A percentile compares a stretch with the other conserved stretches of the same genome.
Conservation (phyloP, 306 rosid genomes). For the Abrus pulchellus region DNA sequence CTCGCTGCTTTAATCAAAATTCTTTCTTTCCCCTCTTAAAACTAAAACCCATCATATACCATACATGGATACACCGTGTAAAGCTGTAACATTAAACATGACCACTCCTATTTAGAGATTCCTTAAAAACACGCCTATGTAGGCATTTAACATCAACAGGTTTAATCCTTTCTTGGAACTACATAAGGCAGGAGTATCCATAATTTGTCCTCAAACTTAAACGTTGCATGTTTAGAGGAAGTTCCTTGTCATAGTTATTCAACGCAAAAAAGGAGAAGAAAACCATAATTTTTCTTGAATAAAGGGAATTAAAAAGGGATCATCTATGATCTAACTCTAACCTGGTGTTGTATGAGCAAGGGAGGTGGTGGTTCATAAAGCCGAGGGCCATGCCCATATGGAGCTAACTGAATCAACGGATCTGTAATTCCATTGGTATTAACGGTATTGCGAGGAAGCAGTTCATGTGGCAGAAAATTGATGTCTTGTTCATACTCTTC, state of each 20-base stretch:
- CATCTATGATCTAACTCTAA: conserved; percentile 39
- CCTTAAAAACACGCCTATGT: background rate
- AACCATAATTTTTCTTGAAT: background rate
- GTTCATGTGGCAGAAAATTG: conserved; percentile 41
- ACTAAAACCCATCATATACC: background rate
- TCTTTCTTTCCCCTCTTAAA: background rate
- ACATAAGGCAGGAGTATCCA: background rate
- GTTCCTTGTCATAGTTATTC: background rate
- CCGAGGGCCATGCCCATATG: conserved; percentile 35
- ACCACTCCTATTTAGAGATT: background rate
- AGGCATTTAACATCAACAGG: background rate
- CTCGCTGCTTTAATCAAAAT: background rate
- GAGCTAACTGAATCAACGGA: conserved; percentile 48
- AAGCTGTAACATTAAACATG: conserved; percentile 29
- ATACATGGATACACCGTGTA: background rate
- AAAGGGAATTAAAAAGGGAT: conserved; percentile 10
- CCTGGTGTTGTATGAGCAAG: conserved; percentile 52
- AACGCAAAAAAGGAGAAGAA: background rate
- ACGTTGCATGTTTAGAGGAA: background rate
- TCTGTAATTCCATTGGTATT: conserved; percentile 23
- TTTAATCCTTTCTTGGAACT: background rate
- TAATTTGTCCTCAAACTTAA: background rate
- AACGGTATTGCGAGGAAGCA: conserved; percentile 5
- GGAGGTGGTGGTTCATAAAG: conserved; percentile 37
- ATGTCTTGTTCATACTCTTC: conserved; percentile 54